phyloP scores from a whole-genome alignment of 495 filamentous ascomycete genomes.

The Letharia lupina region DNA sequence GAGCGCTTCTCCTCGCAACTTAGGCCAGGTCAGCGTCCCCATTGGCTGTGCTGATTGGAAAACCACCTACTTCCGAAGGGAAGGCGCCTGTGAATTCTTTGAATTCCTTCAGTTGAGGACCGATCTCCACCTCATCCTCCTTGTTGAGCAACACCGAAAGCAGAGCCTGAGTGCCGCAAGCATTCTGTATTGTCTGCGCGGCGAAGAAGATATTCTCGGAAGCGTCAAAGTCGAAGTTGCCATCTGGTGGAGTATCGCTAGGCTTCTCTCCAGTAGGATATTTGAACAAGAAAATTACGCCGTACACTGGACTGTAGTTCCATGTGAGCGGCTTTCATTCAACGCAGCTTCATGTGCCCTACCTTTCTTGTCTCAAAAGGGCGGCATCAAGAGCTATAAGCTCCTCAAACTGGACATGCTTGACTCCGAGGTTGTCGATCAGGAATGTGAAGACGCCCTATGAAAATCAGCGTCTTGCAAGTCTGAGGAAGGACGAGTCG shows the following conservation, averaged over 20 bases:
- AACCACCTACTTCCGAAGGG: slow-evolving; percentile 55
- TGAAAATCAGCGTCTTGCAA: slow-evolving; percentile 14
- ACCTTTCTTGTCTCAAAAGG: slow-evolving; percentile 61
- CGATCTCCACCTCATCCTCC: slow-evolving; percentile 48
- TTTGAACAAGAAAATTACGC: slow-evolving; percentile 99
- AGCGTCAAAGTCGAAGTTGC: slow-evolving; percentile 66
- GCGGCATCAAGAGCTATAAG: slow-evolving; percentile 82
- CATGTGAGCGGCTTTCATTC: background rate
- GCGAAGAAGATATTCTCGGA: slow-evolving; percentile 84
- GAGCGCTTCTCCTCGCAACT: slow-evolving; percentile 56
- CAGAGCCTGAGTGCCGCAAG: slow-evolving; percentile 94
- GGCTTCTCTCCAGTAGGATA: slow-evolving; percentile 67
- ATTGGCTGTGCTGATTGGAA: background rate
- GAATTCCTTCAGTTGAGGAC: slow-evolving; percentile 62
- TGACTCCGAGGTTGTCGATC: slow-evolving; percentile 80
- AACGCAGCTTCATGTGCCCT: slow-evolving; percentile 10
- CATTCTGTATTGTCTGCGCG: slow-evolving; percentile 96
- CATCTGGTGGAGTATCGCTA: slow-evolving; percentile 59
- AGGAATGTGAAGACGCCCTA: slow-evolving; percentile 97
- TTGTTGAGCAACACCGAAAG: slow-evolving; percentile 90
- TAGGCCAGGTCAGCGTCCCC: slow-evolving; percentile 11
- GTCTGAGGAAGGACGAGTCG: background rate
- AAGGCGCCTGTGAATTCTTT: slow-evolving; percentile 86
- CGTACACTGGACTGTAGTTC: slow-evolving; percentile 64
- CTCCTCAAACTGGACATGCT: slow-evolving; percentile 95